phyloP scores from a whole-genome alignment of 306 rosid species.

The Lagenaria siceraria region DNA sequence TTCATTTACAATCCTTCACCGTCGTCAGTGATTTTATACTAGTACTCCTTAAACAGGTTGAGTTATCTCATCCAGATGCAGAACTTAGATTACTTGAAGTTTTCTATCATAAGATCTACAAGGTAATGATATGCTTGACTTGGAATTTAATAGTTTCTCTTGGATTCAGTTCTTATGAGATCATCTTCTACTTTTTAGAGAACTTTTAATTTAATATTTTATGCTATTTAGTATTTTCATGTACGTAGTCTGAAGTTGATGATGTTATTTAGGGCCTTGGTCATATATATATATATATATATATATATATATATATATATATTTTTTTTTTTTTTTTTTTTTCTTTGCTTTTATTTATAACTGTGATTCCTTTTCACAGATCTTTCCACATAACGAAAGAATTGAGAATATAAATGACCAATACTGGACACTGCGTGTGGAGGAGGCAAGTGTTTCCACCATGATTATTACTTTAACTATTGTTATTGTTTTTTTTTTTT shows the following conservation, averaged over 20 bases:
- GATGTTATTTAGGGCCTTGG: background rate
- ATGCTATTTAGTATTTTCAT: background rate
- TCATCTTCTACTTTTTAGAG: background rate
- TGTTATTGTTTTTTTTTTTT: background rate
- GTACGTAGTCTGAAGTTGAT: background rate
- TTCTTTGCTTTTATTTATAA: background rate
- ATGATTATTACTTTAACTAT: background rate
- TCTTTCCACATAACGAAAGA: constrained; percentile 47
- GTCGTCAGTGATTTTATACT: background rate
- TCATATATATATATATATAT: no score
- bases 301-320: no score
- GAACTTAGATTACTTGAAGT: constrained; percentile 87
- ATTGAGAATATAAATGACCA: constrained; percentile 77
- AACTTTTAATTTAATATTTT: background rate
- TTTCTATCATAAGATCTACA: constrained; percentile 89
- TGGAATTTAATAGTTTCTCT: background rate
- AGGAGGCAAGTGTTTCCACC: constrained; percentile 38
- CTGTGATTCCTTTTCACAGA: constrained; percentile 22
- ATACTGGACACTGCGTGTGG: constrained; percentile 73
- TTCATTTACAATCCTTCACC: background rate
- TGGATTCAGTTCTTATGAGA: background rate
- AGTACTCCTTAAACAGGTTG: constrained; percentile 48
- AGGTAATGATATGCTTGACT: constrained; percentile 30
- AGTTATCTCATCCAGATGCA: constrained; percentile 69
- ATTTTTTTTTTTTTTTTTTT: no score